Evolutionary conservation across 228 moss, liverwort and hornwort species (phyloP).

Genomic region (Sphagnum fallax): DNA sequence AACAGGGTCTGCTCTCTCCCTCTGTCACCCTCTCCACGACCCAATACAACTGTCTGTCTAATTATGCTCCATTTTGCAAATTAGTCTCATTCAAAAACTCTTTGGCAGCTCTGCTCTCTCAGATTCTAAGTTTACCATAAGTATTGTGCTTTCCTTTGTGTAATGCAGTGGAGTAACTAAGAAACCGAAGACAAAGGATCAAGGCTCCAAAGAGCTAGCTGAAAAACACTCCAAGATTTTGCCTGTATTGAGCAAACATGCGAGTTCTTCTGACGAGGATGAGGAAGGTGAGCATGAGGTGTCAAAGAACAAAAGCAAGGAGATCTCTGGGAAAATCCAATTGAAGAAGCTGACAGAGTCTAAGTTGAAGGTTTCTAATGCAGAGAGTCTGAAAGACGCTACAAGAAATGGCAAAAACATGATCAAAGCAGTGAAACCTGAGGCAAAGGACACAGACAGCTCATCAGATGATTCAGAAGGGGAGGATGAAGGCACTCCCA

Average conservation of each 20-base stretch:
- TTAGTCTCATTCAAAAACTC: no score
- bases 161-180: conserved; percentile 1
- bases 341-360: no score
- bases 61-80: not conserved
- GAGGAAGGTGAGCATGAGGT: not conserved
- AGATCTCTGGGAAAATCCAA: no score
- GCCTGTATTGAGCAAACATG: no score
- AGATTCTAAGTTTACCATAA: no score
- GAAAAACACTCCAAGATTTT: conserved; percentile 5
- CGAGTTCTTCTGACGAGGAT: not conserved
- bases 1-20: no score
- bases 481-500: conserved; percentile 16
- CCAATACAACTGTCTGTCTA: not conserved
- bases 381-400: no score
- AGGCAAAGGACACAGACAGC: not conserved
- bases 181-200: conserved; percentile 3
- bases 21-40: no score
- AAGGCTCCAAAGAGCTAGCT: not conserved
- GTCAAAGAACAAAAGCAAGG: conserved; percentile 6
- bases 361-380: no score
- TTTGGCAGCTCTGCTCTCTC: no score
- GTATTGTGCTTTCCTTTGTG: not conserved
- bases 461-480: conserved; percentile 20
- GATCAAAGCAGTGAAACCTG: no score
- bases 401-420: no score